Evolutionary conservation across 495 filamentous ascomycete species (phyloP).

Genomic region (Penicillium argentinense): DNA sequence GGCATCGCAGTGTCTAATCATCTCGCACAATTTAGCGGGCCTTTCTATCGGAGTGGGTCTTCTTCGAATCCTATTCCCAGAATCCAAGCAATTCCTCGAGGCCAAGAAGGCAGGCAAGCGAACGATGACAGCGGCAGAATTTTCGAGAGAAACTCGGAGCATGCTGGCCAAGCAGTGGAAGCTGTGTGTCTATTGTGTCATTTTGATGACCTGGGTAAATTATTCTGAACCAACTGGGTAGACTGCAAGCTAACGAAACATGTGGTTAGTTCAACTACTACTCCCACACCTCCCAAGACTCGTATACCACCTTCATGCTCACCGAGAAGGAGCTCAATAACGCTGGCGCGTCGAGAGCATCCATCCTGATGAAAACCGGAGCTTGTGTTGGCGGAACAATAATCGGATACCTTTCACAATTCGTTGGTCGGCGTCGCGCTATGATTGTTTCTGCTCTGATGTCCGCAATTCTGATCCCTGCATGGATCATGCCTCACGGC

Average conservation of each 20-base stretch:
- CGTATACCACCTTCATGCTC: constrained; percentile 74
- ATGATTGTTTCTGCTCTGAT: constrained; percentile 61
- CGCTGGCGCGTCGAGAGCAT: constrained; percentile 59
- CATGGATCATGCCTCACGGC: constrained; percentile 65
- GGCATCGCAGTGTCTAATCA: neutral
- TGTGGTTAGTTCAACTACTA: constrained; percentile 50
- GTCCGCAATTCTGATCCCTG: constrained; percentile 60
- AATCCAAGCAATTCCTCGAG: constrained; percentile 69
- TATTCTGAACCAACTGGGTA: neutral
- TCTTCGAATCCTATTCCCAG: constrained; percentile 64
- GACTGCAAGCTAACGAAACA: neutral
- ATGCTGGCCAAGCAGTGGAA: constrained; percentile 71
- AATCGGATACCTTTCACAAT: constrained; percentile 70
- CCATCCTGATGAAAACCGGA: constrained; percentile 71
- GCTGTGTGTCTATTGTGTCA: constrained; percentile 66
- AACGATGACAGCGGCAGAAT: constrained; percentile 47
- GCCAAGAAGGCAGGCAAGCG: constrained; percentile 54
- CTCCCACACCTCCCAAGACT: constrained; percentile 69
- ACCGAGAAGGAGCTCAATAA: constrained; percentile 65
- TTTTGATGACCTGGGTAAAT: constrained; percentile 71
- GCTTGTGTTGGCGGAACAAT: constrained; percentile 73
- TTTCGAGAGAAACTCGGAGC: constrained; percentile 59
- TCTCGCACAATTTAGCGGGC: constrained; percentile 36
- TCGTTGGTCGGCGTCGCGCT: constrained; percentile 64
- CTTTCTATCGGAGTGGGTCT: constrained; percentile 64